Evolutionary conservation across 2,329 filamentous ascomycete genomes (phyloP), one percentile per base, ranked within the genome.

Genomic region (Colletotrichum sp.): DNA sequence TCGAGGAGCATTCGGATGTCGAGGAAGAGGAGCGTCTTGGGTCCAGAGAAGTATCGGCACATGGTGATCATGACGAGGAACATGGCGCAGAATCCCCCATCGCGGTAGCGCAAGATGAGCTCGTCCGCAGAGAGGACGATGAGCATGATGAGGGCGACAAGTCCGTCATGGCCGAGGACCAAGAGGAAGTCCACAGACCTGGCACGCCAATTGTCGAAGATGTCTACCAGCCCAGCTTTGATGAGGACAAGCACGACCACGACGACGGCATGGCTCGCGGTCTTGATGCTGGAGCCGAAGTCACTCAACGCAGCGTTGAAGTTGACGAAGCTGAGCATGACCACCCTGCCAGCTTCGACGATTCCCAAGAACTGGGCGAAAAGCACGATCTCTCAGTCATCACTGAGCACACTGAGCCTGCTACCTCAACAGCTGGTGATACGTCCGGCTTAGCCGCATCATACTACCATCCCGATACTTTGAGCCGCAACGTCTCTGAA

Each of bases 371-470:
- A 19, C 32, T 39, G 7, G 44, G 30, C 15, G 34, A 44, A 8
- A 70, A 57, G 25, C 55, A 57, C 11, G 63, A 72, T 6, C 44
- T 76, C 5, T 73, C 73, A 6, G 70, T 15, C 39, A 65, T 76
- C 59, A 73, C 64, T 9, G 70, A 76, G 29, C 22, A 69, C 49
- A 69, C 64, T 8, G 73, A 76, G 27, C 57, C 73, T 11, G 64
- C 57, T 4, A 22, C 70, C 7, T 73, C 64, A 8, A 11, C 34
- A 6, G 64, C 19, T 2, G 73, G 22, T 4, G 64, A 76, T 29
- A 34, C 9, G 5, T 69, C 73, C 27, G 32, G 27, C 7, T 2
- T 36, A 19, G 64, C 59, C 6, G 25, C 59, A 6, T 69, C 55
- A 34, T 29, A 29, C 8, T 27, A 73, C 5, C n/a, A 22, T 9